Conservation (phyloP, 345 rosid species). For the Salix koriyanagi region DNA sequence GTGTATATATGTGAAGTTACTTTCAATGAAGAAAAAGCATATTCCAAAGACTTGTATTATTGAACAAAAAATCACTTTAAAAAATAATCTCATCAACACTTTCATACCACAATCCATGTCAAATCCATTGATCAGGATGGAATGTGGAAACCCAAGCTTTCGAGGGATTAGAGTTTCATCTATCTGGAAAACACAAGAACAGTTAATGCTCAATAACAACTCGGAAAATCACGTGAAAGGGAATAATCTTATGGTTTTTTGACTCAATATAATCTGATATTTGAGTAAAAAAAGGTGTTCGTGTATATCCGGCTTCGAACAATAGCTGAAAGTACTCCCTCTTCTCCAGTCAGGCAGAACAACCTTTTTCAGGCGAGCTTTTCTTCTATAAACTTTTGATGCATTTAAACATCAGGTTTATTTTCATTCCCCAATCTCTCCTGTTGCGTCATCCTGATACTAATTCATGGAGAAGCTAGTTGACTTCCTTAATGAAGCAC, state of each 20-base stretch:
- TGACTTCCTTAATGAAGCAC: neutral
- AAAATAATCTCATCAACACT: too few relatives aligned
- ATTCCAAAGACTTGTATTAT: too few relatives aligned
- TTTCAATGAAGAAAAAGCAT: too few relatives aligned
- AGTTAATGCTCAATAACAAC: neutral
- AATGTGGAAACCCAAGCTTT: too few relatives aligned
- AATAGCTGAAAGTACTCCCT: neutral
- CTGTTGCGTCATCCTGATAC: neutral
- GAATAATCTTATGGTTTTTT: neutral
- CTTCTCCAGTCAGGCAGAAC: neutral
- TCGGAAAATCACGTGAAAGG: neutral
- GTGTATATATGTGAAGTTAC: too few relatives aligned
- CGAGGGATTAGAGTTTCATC: too few relatives aligned
- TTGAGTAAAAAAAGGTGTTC: neutral
- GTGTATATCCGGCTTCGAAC: neutral
- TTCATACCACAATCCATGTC: too few relatives aligned
- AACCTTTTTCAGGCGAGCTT: neutral
- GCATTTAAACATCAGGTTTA: neutral
- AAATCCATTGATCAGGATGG: too few relatives aligned
- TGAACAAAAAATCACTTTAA: too few relatives aligned
- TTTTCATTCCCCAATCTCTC: neutral
- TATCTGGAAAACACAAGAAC: too few relatives aligned
- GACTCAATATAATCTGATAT: too few relatives aligned
- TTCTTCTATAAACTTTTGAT: neutral
- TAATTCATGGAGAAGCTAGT: neutral